These are phyloP conservation scores for Fusarium sp. DNA, from an alignment of 2,329 filamentous ascomycete species.

Conservation along the genomic window DNA sequence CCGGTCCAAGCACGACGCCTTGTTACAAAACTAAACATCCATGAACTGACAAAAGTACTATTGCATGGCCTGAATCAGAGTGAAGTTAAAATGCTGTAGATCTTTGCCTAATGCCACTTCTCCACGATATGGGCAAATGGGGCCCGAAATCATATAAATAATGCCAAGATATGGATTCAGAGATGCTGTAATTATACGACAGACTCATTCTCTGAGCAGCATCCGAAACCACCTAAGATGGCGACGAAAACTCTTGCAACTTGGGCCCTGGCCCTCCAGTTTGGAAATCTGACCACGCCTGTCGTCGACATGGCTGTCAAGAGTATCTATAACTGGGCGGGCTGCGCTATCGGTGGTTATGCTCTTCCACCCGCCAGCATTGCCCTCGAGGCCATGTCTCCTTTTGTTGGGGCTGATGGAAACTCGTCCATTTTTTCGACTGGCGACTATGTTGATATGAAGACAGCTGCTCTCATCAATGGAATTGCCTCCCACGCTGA, in stretches of 20 bases:
- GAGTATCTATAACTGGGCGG: constrained; percentile 7
- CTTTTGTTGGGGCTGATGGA: neutral
- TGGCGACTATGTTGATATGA: neutral
- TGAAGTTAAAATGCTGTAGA: no score
- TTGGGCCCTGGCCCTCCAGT: neutral
- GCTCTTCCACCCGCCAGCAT: neutral
- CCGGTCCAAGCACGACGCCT: no score
- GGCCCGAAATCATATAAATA: no score
- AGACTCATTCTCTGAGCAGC: no score
- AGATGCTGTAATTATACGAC: no score
- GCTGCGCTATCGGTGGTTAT: constrained; percentile 7
- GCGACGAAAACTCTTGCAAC: constrained; percentile 5
- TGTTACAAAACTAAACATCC: no score
- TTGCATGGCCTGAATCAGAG: no score
- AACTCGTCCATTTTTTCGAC: constrained; percentile 1
- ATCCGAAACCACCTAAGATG: neutral
- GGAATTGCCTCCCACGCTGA: constrained; percentile 5
- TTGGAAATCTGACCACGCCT: neutral
- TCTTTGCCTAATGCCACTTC: no score
- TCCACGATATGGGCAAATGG: no score
- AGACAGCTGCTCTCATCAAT: neutral
- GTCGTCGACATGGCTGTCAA: neutral
- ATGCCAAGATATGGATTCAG: no score
- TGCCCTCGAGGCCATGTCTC: neutral
- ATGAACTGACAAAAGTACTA: no score